These are phyloP conservation scores for Cryptosporidium viatorum DNA, from an alignment of 169 alveolate genomes.

Conservation along the genomic window DNA sequence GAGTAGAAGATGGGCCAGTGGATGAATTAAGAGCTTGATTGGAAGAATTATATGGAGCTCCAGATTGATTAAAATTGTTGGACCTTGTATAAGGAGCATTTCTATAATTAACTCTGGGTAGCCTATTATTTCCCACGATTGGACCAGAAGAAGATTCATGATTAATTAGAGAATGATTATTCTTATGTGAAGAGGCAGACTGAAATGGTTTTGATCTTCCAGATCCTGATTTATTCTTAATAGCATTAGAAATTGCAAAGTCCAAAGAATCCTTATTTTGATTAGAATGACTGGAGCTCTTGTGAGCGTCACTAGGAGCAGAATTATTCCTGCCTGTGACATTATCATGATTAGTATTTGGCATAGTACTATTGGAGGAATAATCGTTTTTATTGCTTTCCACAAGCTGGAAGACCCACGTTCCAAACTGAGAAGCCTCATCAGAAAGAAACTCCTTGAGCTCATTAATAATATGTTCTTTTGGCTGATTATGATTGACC, in stretches of 20 bases:
- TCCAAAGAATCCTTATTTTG: conserved; percentile 67
- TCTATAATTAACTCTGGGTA: conserved; percentile 39
- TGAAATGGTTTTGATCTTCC: conserved; percentile 31
- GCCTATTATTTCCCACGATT: neutral
- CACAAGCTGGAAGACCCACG: conserved; percentile 65
- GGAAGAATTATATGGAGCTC: conserved; percentile 4
- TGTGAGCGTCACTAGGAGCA: neutral
- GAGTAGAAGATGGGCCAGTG: conserved; percentile 3
- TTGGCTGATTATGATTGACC: conserved; percentile 67
- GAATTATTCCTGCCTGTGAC: neutral
- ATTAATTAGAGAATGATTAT: conserved; percentile 1
- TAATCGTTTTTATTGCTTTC: neutral
- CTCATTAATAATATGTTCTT: conserved; percentile 53
- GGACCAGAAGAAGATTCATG: conserved; percentile 49
- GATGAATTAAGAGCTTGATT: conserved; percentile 8
- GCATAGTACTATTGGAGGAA: neutral
- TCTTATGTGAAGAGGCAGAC: neutral
- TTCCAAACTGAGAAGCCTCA: conserved; percentile 71
- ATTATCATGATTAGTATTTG: neutral
- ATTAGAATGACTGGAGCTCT: neutral
- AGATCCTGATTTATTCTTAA: conserved; percentile 27
- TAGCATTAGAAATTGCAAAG: conserved; percentile 72
- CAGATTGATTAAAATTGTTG: conserved; percentile 7
- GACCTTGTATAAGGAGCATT: conserved; percentile 63
- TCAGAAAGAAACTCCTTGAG: conserved; percentile 67